phyloP scores from a whole-genome alignment of 1,139 yeast species.

The Candida buenavistaensis region DNA sequence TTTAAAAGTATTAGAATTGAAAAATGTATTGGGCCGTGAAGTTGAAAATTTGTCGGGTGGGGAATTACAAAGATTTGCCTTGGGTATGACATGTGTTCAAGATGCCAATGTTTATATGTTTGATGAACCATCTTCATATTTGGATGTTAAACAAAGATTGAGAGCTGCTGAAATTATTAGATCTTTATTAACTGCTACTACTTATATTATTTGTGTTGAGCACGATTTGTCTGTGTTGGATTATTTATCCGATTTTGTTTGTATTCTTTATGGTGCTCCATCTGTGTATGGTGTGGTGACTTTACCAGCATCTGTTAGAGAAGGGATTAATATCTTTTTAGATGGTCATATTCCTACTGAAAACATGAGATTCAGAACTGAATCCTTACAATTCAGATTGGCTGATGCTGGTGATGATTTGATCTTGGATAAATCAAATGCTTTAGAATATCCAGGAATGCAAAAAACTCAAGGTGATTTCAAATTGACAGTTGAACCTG shows the following conservation, averaged over 20 bases:
- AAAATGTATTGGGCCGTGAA: constrained; percentile 76
- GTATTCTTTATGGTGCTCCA: constrained; percentile 96
- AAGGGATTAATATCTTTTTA: constrained; percentile 96
- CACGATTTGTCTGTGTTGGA: constrained; percentile 97
- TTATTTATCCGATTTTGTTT: constrained; percentile 91
- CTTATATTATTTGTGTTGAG: constrained; percentile 92
- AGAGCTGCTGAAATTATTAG: constrained; percentile 95
- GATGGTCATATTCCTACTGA: constrained; percentile 98
- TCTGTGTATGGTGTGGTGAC: constrained; percentile 98
- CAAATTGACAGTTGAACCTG: constrained; percentile 74
- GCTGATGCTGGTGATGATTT: constrained; percentile 87
- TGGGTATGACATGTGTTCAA: constrained; percentile 96
- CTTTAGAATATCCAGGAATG: constrained; percentile 79
- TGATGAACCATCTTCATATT: constrained; percentile 97
- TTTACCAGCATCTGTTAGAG: constrained; percentile 93
- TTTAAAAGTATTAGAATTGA: constrained; percentile 69
- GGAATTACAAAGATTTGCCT: constrained; percentile 96
- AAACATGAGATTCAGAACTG: constrained; percentile 94
- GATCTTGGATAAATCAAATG: constrained; percentile 74
- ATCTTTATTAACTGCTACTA: constrained; percentile 70
- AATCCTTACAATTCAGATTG: constrained; percentile 89
- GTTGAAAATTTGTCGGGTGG: constrained; percentile 93
- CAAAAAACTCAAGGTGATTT: constrained; percentile 94
- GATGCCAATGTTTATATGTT: constrained; percentile 96
- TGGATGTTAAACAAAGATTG: constrained; percentile 97